These are phyloP conservation scores for Tolypocladium ovalisporum DNA, from an alignment of 2,329 filamentous ascomycete species.

Conservation along the genomic window DNA sequence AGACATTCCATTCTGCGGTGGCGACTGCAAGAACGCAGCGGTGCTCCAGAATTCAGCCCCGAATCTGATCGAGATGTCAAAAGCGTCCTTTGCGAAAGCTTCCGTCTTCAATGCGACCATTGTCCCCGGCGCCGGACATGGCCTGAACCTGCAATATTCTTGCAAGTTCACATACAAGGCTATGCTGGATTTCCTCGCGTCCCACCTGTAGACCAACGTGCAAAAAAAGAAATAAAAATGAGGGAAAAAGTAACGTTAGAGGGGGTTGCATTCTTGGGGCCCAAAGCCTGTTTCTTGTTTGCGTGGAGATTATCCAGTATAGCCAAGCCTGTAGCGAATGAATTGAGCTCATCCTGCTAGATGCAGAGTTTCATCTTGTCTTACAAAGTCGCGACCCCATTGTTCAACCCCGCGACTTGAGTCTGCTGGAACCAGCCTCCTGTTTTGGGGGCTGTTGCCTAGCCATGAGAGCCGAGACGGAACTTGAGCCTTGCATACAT, in stretches of 20 bases:
- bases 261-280: not conserved
- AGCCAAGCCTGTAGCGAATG: not conserved
- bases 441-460: not conserved
- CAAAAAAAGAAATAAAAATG: not conserved
- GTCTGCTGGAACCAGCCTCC: not conserved
- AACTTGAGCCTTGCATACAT: not conserved
- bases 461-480: not conserved
- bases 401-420: not conserved
- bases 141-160: slow-evolving; percentile 35
- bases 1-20: slow-evolving; percentile 49
- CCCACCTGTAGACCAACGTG: not conserved
- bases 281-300: not conserved
- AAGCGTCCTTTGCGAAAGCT: slow-evolving; percentile 30
- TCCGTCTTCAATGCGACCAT: slow-evolving; percentile 40
- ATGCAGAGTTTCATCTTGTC: not conserved
- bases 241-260: not conserved
- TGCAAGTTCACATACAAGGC: slow-evolving; percentile 18
- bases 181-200: slow-evolving; percentile 23
- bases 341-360: not conserved
- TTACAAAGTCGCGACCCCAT: not conserved
- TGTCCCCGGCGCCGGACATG: slow-evolving; percentile 40
- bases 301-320: not conserved
- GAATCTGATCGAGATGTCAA: slow-evolving; percentile 30
- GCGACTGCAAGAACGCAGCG: slow-evolving; percentile 41
- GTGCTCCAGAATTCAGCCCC: slow-evolving; percentile 22